Evolutionary conservation across 1,139 yeast genomes (phyloP).

Genomic region (Hyphopichia khmerensis): DNA sequence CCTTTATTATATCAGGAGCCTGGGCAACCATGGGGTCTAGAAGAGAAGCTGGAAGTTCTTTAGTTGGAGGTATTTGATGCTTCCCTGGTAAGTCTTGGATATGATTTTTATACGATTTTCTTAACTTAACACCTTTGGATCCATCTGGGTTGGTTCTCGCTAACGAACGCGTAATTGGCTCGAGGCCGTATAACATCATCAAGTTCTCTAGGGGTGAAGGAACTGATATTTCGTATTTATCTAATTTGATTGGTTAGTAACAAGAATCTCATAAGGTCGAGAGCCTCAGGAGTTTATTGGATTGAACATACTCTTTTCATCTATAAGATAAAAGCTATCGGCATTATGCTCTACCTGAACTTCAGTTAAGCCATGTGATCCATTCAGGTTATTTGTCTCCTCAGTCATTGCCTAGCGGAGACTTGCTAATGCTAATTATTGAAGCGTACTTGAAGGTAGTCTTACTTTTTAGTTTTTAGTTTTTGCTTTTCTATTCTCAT

Average conservation of each 20-base stretch:
- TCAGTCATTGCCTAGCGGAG: background rate
- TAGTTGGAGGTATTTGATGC: slow-evolving; percentile 58
- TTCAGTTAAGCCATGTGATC: background rate
- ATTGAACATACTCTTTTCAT: slow-evolving; percentile 14
- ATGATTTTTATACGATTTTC: slow-evolving; percentile 93
- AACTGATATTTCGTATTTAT: slow-evolving; percentile 39
- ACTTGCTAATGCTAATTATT: too few relatives aligned
- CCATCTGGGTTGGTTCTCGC: slow-evolving; percentile 91
- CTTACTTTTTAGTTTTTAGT: too few relatives aligned
- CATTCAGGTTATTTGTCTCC: background rate
- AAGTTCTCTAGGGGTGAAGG: slow-evolving; percentile 79
- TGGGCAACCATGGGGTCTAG: slow-evolving; percentile 46
- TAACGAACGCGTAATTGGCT: slow-evolving; percentile 68
- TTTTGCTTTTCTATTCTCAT: too few relatives aligned
- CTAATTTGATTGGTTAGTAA: slow-evolving; percentile 19
- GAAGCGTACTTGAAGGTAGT: too few relatives aligned
- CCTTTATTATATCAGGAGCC: slow-evolving; percentile 45
- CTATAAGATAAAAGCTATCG: slow-evolving; percentile 14
- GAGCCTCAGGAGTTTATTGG: too few relatives aligned
- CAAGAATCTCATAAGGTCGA: background rate
- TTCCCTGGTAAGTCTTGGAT: slow-evolving; percentile 84
- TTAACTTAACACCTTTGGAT: slow-evolving; percentile 82
- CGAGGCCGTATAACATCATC: slow-evolving; percentile 64
- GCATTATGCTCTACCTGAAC: slow-evolving; percentile 1
- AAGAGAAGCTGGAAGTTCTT: slow-evolving; percentile 54